Evolutionary conservation across 2,329 filamentous ascomycete species (phyloP).

Genomic region (Fusarium brevicatenulatum): DNA sequence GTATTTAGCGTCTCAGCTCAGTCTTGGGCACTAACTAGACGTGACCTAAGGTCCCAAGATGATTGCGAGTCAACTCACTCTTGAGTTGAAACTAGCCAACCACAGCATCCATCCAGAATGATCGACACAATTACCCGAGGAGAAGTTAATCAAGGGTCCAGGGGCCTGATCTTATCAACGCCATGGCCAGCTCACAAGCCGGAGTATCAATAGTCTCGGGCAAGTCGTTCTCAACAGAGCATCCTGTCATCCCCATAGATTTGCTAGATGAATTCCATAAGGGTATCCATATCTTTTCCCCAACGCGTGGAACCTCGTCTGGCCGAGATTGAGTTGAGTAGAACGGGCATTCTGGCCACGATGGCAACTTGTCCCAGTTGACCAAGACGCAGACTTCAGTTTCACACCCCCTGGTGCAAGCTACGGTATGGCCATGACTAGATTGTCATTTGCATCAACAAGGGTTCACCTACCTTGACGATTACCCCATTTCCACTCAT

Average conservation of each 20-base stretch:
- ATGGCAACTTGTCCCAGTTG: slow-evolving; percentile 7
- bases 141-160: slow-evolving; percentile 34
- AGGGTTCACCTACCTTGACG: slow-evolving; percentile 13
- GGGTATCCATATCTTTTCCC: not conserved
- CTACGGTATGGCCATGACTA: slow-evolving; percentile 7
- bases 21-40: slow-evolving; percentile 11
- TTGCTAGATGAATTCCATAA: not conserved
- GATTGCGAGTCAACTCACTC: slow-evolving; percentile 3
- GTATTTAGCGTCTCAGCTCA: slow-evolving; percentile 10
- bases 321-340: not conserved
- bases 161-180: slow-evolving; percentile 30
- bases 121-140: slow-evolving; percentile 33
- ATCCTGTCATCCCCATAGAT: not conserved
- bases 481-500: slow-evolving; percentile 29
- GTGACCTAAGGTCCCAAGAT: not conserved
- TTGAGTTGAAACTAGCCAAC: slow-evolving; percentile 23
- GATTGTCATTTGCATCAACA: not conserved
- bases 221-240: slow-evolving; percentile 11
- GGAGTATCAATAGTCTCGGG: slow-evolving; percentile 15
- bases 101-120: slow-evolving; percentile 20
- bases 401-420: slow-evolving; percentile 1
- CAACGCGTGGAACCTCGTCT: not conserved
- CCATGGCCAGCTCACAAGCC: slow-evolving; percentile 19
- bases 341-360: not conserved
- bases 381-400: slow-evolving; percentile 5